Conservation (phyloP, 192 early-diverging fungal species). For the Chytriomyces confervae region DNA sequence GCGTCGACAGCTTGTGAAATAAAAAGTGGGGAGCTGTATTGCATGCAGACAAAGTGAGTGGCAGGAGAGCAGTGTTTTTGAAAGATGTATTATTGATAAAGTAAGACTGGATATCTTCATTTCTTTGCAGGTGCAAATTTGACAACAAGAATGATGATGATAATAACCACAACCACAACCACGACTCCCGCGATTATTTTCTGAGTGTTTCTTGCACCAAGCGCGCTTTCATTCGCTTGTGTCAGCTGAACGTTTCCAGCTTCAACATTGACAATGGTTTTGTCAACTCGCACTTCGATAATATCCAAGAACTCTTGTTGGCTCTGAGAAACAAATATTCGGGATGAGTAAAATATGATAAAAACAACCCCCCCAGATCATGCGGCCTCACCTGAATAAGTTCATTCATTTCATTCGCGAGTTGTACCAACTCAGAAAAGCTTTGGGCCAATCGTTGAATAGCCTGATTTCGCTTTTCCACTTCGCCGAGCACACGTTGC, state of each 20-base stretch:
- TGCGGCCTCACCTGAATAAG: neutral
- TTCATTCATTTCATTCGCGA: slow-evolving; percentile 6
- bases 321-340: neutral
- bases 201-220: slow-evolving; percentile 1
- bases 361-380: neutral
- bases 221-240: neutral
- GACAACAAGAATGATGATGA: neutral
- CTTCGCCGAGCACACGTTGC: neutral
- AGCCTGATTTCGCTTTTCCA: slow-evolving; percentile 6
- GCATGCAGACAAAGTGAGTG: too few relatives aligned
- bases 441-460: neutral
- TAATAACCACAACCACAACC: slow-evolving; percentile 4
- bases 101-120: too few relatives aligned
- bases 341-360: neutral
- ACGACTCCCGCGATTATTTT: neutral
- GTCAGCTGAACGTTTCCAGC: slow-evolving; percentile 1
- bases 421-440: neutral
- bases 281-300: neutral
- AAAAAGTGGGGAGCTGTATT: too few relatives aligned
- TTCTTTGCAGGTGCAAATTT: too few relatives aligned
- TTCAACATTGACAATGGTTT: slow-evolving; percentile 1
- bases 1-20: too few relatives aligned
- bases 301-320: slow-evolving; percentile 15
- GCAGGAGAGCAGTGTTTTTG: too few relatives aligned
- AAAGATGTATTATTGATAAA: too few relatives aligned